Percentiles rank a stretch among this genome's conserved stretches.
phyloP scores from a whole-genome alignment of 2,329 filamentous ascomycete genomes.

The Raffaelea albimanens region DNA sequence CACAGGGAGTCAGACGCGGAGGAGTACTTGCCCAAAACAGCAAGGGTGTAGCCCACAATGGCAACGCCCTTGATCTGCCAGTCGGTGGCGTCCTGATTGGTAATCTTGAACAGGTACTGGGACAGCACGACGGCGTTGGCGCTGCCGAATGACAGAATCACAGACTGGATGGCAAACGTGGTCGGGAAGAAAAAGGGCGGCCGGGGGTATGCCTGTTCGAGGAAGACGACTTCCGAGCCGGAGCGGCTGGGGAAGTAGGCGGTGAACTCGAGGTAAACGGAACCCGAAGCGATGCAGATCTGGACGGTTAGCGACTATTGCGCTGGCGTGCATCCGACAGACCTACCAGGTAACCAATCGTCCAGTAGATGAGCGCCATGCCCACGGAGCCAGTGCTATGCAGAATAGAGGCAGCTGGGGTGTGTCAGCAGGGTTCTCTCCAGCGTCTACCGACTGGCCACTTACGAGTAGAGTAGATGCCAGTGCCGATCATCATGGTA shows the following conservation, averaged over 20 bases:
- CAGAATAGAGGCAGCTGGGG: conserved; percentile 46
- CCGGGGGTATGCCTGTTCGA: conserved; percentile 58
- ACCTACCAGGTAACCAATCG: conserved; percentile 51
- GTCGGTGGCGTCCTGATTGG: conserved; percentile 35
- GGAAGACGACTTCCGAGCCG: conserved; percentile 56
- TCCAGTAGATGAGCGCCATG: conserved; percentile 54
- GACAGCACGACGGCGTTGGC: conserved; percentile 56
- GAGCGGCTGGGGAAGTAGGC: conserved; percentile 59
- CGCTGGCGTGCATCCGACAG: no score
- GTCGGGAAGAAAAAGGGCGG: conserved; percentile 56
- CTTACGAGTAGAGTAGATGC: conserved; percentile 54
- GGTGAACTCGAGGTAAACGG: conserved; percentile 54
- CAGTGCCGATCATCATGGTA: conserved; percentile 54
- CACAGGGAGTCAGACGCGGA: not conserved
- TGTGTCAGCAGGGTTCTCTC: not conserved
- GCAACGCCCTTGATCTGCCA: conserved; percentile 62
- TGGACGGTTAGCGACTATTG: no score
- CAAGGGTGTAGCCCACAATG: conserved; percentile 51
- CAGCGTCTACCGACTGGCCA: conserved; percentile 4
- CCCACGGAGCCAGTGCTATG: conserved; percentile 52
- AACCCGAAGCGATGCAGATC: conserved; percentile 44
- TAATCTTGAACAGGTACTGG: conserved; percentile 52
- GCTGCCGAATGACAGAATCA: conserved; percentile 56
- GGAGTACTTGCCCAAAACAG: conserved; percentile 37
- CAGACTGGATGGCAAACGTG: conserved; percentile 53